Conservation (phyloP, 2,329 filamentous ascomycete species). For the Ophiostoma sp. region DNA sequence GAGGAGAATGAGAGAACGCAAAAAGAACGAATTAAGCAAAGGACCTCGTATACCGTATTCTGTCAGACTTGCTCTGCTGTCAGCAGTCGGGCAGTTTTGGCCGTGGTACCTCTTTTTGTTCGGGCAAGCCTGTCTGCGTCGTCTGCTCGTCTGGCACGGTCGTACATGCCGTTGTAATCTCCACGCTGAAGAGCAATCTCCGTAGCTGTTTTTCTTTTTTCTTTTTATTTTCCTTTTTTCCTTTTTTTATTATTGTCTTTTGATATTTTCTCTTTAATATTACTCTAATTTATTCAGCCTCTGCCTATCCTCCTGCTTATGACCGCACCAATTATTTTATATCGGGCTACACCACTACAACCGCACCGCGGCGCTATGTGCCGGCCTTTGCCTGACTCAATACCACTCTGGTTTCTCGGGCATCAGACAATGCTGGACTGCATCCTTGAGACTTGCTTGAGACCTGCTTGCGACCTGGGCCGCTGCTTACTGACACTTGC, state of each 20-base stretch:
- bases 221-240: not conserved
- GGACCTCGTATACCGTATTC: too few relatives aligned
- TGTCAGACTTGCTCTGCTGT: too few relatives aligned
- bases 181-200: constrained; percentile 8
- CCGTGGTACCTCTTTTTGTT: too few relatives aligned
- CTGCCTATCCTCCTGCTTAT: not conserved
- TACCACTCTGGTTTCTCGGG: not conserved
- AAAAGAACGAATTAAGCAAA: too few relatives aligned
- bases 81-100: too few relatives aligned
- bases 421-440: too few relatives aligned
- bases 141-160: not conserved
- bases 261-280: not conserved
- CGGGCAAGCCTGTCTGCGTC: too few relatives aligned
- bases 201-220: not conserved
- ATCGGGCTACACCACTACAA: not conserved
- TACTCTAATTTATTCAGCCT: too few relatives aligned
- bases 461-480: not conserved
- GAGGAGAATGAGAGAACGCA: too few relatives aligned
- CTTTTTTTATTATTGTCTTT: not conserved
- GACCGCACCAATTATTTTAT: not conserved
- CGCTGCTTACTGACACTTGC: not conserved
- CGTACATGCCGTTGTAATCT: not conserved
- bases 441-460: too few relatives aligned
- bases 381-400: not conserved
- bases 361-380: too few relatives aligned